These are phyloP conservation scores for Torulaspora pretoriensis DNA, from an alignment of 1,139 yeast genomes.

Conservation along the genomic window DNA sequence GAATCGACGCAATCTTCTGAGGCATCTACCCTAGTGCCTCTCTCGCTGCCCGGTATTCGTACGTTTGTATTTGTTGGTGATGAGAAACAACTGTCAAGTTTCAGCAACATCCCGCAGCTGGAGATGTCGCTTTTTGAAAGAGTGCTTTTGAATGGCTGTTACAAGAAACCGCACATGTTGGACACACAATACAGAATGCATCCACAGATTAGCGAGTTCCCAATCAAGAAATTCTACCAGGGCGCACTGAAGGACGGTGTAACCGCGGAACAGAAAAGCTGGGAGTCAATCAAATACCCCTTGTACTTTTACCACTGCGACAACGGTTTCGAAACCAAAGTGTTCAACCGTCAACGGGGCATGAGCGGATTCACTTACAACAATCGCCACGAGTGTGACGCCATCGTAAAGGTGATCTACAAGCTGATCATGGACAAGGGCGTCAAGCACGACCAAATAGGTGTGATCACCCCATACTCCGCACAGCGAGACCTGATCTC, in stretches of 20 bases:
- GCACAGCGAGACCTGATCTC: conserved; percentile 68
- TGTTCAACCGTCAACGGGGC: conserved; percentile 41
- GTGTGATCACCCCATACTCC: conserved; percentile 67
- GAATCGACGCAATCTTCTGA: conserved; percentile 72
- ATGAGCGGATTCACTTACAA: conserved; percentile 49
- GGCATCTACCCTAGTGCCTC: conserved; percentile 63
- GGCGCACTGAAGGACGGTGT: conserved; percentile 58
- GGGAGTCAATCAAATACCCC: conserved; percentile 46
- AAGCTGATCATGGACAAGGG: conserved; percentile 52
- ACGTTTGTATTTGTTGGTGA: conserved; percentile 72
- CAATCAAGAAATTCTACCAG: conserved; percentile 53
- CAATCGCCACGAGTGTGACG: conserved; percentile 50
- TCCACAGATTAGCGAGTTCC: conserved; percentile 61
- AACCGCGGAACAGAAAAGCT: conserved; percentile 44
- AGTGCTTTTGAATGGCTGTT: conserved; percentile 52
- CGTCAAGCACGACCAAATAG: conserved; percentile 49
- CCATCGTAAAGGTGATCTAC: conserved; percentile 45
- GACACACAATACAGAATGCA: conserved; percentile 74
- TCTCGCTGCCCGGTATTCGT: conserved; percentile 63
- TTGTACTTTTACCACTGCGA: conserved; percentile 54
- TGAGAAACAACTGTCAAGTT: conserved; percentile 58
- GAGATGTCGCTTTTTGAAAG: conserved; percentile 59
- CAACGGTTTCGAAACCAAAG: conserved; percentile 43
- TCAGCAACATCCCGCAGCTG: conserved; percentile 59
- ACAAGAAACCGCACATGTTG: conserved; percentile 59